phyloP scores from a whole-genome alignment of 2,329 filamentous ascomycete species.

The Stachybotrys chlorohalonatus region DNA sequence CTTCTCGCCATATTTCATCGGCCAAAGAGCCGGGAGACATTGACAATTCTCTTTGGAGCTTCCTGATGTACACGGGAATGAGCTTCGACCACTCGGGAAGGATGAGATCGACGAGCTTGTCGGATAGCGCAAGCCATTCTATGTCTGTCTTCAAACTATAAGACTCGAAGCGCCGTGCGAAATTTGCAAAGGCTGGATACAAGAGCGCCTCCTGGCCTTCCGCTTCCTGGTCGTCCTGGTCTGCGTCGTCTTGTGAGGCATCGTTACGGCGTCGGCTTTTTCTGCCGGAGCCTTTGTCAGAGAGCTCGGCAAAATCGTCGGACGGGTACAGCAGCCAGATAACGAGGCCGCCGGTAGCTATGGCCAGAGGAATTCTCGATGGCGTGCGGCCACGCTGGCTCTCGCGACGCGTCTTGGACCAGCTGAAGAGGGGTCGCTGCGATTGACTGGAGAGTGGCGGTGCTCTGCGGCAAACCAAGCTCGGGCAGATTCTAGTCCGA shows the following conservation, averaged over 20 bases:
- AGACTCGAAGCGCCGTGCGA: conserved; percentile 37
- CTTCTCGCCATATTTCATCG: conserved; percentile 88
- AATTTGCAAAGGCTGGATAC: conserved; percentile 36
- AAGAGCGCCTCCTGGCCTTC: neutral
- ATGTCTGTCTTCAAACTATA: conserved; percentile 46
- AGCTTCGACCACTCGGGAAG: conserved; percentile 74
- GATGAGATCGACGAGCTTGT: conserved; percentile 59
- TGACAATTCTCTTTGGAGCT: conserved; percentile 80
- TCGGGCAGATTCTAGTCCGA: neutral
- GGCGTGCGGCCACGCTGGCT: neutral
- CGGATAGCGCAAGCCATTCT: conserved; percentile 45
- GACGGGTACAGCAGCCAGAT: conserved; percentile 35
- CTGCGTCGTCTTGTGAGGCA: conserved; percentile 6
- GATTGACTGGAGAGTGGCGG: conserved; percentile 4
- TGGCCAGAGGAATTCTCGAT: conserved; percentile 19
- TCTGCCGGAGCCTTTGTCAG: conserved; percentile 2
- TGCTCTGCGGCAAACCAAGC: neutral
- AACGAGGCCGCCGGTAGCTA: conserved; percentile 26
- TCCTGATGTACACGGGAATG: conserved; percentile 67
- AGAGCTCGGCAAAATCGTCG: conserved; percentile 30
- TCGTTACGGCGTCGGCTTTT: conserved; percentile 1
- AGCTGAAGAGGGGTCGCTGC: conserved; percentile 8
- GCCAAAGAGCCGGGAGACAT: conserved; percentile 82
- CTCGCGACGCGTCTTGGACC: conserved; percentile 7
- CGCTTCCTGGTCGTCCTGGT: conserved; percentile 14